A percentile compares a stretch with the other conserved stretches of the same genome.
Evolutionary conservation across 2,329 filamentous ascomycete species (phyloP).

Genomic region (Dendrostoma leiphaemia): DNA sequence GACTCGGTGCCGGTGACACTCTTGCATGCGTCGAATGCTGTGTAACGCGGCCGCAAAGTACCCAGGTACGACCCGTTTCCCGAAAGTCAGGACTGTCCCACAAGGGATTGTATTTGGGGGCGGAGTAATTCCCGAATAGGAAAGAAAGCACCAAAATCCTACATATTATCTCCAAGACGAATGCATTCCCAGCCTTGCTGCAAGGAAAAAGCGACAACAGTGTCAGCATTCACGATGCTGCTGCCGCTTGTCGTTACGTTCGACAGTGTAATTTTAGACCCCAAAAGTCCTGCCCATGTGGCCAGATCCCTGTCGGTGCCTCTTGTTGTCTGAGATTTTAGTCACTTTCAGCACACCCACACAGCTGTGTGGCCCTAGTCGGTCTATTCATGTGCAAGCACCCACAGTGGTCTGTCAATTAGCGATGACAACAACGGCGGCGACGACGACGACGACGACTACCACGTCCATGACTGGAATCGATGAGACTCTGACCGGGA

Average conservation of each 20-base stretch:
- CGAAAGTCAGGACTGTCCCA: no score
- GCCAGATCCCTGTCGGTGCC: slow-evolving; percentile 9
- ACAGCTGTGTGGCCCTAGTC: neutral
- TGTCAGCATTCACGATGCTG: slow-evolving; percentile 1
- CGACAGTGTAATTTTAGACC: slow-evolving; percentile 13
- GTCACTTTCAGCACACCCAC: neutral
- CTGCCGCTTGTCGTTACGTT: neutral
- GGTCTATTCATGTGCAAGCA: no score
- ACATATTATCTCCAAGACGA: no score
- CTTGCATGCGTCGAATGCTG: neutral
- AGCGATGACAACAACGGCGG: neutral
- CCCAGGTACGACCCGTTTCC: neutral
- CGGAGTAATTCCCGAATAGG: no score
- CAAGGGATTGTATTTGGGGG: no score
- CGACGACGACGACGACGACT: no score
- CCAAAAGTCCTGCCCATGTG: slow-evolving; percentile 13
- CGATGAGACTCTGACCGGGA: neutral
- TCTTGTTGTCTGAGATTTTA: neutral
- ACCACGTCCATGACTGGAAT: no score
- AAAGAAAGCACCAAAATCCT: no score
- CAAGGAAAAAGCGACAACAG: neutral
- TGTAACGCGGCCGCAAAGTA: neutral
- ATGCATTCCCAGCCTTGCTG: neutral
- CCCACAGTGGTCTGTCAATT: neutral
- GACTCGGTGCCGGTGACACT: neutral